Evolutionary conservation across 768 basidiomycete genomes (phyloP).

Genomic region (Suillus subalutaceus): DNA sequence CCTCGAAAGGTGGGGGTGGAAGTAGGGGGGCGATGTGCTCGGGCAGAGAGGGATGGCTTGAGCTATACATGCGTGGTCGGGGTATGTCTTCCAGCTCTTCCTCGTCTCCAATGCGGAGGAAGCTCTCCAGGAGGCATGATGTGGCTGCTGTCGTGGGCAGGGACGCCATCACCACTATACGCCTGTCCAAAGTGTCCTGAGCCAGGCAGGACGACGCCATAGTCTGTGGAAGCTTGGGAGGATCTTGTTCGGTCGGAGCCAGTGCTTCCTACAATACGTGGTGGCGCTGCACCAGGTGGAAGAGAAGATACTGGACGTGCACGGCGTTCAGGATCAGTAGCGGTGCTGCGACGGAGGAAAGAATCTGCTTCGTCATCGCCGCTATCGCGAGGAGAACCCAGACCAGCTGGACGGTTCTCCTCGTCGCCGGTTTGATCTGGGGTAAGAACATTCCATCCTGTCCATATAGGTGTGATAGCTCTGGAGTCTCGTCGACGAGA

Average conservation of each 20-base stretch:
- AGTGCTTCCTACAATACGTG: slow-evolving; percentile 40
- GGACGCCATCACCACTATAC: slow-evolving; percentile 26
- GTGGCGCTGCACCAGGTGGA: slow-evolving; percentile 37
- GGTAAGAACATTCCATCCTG: slow-evolving; percentile 48
- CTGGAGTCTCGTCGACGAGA: slow-evolving; percentile 20
- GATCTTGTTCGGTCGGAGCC: slow-evolving; percentile 42
- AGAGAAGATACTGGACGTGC: slow-evolving; percentile 28
- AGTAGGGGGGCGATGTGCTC: slow-evolving; percentile 38
- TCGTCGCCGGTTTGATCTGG: slow-evolving; percentile 26
- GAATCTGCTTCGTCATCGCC: slow-evolving; percentile 74
- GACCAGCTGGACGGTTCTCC: slow-evolving; percentile 49
- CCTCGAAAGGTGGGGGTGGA: slow-evolving; percentile 42
- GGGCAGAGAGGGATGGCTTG: slow-evolving; percentile 27
- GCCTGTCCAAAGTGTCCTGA: slow-evolving; percentile 37
- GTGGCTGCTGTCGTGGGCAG: slow-evolving; percentile 33
- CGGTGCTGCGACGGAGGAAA: slow-evolving; percentile 51
- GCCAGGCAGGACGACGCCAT: slow-evolving; percentile 34
- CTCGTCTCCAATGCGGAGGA: slow-evolving; percentile 38
- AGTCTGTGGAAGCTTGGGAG: slow-evolving; percentile 41
- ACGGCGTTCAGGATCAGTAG: slow-evolving; percentile 20
- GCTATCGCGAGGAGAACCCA: slow-evolving; percentile 68
- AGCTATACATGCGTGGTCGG: slow-evolving; percentile 33
- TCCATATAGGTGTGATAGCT: slow-evolving; percentile 37
- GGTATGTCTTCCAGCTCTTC: slow-evolving; percentile 23
- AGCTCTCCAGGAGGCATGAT: slow-evolving; percentile 42